Conservation (phyloP, 345 rosid species). For the Microcos paniculata region DNA sequence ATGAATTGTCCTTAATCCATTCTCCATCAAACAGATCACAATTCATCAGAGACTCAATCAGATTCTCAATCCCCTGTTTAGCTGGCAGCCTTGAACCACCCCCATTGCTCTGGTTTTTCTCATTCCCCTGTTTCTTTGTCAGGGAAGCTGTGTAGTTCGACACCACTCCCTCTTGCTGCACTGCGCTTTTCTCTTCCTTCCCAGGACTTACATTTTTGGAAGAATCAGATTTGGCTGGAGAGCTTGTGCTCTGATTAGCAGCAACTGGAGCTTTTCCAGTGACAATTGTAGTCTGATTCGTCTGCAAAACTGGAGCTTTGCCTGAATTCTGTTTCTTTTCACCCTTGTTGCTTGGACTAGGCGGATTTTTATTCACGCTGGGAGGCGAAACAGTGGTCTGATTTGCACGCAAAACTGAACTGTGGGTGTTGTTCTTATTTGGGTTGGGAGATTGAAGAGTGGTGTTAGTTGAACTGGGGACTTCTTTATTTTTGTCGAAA, state of each 20-base stretch:
- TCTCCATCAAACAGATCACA: conserved; percentile 85
- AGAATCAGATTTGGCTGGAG: conserved; percentile 21
- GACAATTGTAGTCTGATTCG: conserved; percentile 29
- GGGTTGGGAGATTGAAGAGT: conserved; percentile 11
- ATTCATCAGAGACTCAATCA: conserved; percentile 48
- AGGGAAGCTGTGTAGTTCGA: conserved; percentile 44
- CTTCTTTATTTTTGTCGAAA: not conserved
- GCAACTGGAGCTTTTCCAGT: conserved; percentile 16
- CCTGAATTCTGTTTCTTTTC: conserved; percentile 1
- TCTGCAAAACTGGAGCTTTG: conserved; percentile 17
- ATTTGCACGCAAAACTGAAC: conserved; percentile 18
- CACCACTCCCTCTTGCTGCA: conserved; percentile 21
- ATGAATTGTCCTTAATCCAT: conserved; percentile 85
- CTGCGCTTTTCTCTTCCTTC: conserved; percentile 22
- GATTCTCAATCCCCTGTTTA: conserved; percentile 42
- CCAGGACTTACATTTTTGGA: conserved; percentile 3
- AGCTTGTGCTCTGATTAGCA: conserved; percentile 19
- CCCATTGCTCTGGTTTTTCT: conserved; percentile 35
- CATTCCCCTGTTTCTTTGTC: conserved; percentile 32
- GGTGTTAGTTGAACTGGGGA: conserved; percentile 30
- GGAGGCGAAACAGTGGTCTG: conserved; percentile 7
- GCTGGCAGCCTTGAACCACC: conserved; percentile 18
- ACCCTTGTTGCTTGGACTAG: not conserved
- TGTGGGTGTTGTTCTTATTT: conserved; percentile 16
- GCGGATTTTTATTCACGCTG: not conserved